Evolutionary conservation across 805 yeast genomes (phyloP), one percentile per base, ranked within the genome.

Genomic region (Lachancea thermotolerans): DNA sequence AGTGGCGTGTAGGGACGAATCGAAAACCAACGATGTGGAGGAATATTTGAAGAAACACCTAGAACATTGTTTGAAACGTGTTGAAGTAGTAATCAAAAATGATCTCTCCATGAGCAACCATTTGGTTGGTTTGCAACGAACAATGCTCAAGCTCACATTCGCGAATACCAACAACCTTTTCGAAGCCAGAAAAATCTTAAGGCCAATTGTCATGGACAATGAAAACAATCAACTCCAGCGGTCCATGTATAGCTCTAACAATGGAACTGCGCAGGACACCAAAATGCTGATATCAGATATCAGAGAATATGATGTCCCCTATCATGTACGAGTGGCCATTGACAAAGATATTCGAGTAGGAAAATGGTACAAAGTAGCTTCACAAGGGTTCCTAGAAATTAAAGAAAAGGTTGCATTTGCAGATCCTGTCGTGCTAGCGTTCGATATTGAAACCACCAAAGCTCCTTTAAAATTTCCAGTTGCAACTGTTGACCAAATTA

Each of bases 401-500:
- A 70, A 74, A 14, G 88, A 85, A 29, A 81, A 84, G 55, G 82
- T 90, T 40, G 95, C 95, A 33, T 95, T 95, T 66, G 96, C 99
- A 3, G 99, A 93, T 62, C 98, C 98, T 0, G 96, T 93, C 7
- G 91, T 95, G 1, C 64, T 93, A 58, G 99, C 99, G 0, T 93
- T 87, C 61, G 99, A 93, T 74, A 93, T 93, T 45, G 99, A 93
- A 71, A 93, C 99, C 1, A 88, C 97, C 11, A 93, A 93, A 62
- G 88, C 95, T 10, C 98, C 98, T 1, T 73, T 93, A 49, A 95
- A 93, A 62, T 93, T 93, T 54, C 99, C 99, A 0, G 99, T 88
- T 57, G 77, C 96, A 5, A 72, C 83, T 10, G 74, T 85, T 5
- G 99, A 93, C 67, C 95, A 87, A 64, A 77, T 93, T 35, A 93